These are phyloP conservation scores for Sugiyamaella americana DNA, from an alignment of 805 yeast genomes.

Conservation along the genomic window DNA sequence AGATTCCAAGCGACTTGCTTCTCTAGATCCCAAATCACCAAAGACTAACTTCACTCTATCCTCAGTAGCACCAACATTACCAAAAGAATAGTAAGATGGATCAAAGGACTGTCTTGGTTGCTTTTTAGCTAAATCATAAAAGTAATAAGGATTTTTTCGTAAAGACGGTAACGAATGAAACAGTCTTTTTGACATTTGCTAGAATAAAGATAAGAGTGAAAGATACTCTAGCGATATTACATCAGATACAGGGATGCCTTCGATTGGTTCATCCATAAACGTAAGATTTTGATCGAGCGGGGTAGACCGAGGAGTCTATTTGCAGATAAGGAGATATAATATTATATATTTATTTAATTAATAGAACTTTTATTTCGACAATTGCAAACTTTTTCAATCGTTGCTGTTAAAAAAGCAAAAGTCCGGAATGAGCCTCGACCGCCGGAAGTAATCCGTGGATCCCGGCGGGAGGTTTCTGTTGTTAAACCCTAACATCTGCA, in stretches of 20 bases:
- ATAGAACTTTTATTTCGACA: no score
- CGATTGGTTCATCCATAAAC: not conserved
- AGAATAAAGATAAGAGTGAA: no score
- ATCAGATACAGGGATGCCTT: no score
- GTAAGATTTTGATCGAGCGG: not conserved
- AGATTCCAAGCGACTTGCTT: conserved; percentile 29
- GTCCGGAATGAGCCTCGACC: no score
- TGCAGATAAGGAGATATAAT: no score
- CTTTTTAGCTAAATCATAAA: conserved; percentile 21
- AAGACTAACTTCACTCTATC: conserved; percentile 26
- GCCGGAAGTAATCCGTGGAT: not conserved
- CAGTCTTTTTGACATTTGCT: not conserved
- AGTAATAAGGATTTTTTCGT: conserved; percentile 22
- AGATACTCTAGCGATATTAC: no score
- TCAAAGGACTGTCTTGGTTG: conserved; percentile 24
- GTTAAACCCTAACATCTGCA: not conserved
- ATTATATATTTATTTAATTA: no score
- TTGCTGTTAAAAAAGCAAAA: no score
- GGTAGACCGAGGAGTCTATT: not conserved
- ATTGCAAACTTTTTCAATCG: no score
- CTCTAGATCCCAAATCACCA: conserved; percentile 32
- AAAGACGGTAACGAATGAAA: conserved; percentile 7
- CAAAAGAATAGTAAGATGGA: conserved; percentile 10
- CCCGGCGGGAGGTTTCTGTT: no score
- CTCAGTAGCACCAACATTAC: conserved; percentile 7